Evolutionary conservation across 192 early-diverging fungal species (phyloP), one percentile per base, ranked within the genome.

Genomic region (Rhizophagus sp.): DNA sequence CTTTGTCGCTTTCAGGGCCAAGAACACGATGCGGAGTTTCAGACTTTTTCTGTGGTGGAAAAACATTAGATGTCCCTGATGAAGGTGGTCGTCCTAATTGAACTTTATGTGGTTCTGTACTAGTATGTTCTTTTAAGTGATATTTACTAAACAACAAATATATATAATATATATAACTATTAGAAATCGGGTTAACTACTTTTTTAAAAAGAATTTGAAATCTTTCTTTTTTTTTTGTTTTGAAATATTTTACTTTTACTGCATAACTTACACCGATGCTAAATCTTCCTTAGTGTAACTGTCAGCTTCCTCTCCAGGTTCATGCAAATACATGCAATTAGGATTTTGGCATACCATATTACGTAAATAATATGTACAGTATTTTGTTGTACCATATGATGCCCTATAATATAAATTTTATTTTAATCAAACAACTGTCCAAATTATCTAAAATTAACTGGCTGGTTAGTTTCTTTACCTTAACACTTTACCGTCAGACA

Each of bases 321-420:
- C 96, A 85, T 99, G 98, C 73, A 99, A 82, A 84, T 96, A 98
- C 91, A 97, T 96, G 83, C 98, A 99, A 19, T 89, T 91, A 2
- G 94, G 93, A 83, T 97, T 98, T 81, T 95, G 96, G 84, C 98
- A 99, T 6, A 89, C 82, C 79, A 96, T 94, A 81, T 91, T 93
- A 41, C 96, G 94, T 75, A 99, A 85, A 82, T 95, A 99, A 83
- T 95, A 96, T 6, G 96, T 93, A 81, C 98, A 99, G 86, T 99
- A 99, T 82, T 98, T 98, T 50, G 98, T 99, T 10, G 97, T 97
- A 25, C 98, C 98, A 87, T 94, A 96, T 0, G 97, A 97, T 13
- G 96, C 98, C 63, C 95, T 94, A 75, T 64, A 34, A 27, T 79
- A 57, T 19, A 19, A 57, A 57, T 57, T 57, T 36, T 12, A 57